Conservation (phyloP, 2,329 filamentous ascomycete genomes). For the Phoma sp. region DNA sequence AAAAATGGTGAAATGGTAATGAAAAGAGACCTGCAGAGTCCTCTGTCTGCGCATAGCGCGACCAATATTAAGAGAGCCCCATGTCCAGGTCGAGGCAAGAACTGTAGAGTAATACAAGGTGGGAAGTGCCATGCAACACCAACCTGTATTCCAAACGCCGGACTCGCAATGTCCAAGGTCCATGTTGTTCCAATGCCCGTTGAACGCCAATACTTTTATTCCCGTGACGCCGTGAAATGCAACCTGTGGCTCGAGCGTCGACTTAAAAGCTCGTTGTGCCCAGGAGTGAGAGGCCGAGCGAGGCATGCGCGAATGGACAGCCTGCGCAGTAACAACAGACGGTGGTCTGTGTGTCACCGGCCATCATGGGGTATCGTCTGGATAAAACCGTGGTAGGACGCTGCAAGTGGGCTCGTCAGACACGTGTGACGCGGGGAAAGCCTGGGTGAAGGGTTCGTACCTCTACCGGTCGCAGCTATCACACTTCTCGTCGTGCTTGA, state of each 20-base stretch:
- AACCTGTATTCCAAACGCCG: conserved; percentile 49
- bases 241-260: conserved; percentile 37
- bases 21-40: conserved; percentile 18
- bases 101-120: conserved; percentile 40
- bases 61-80: conserved; percentile 30
- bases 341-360: conserved; percentile 39
- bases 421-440: conserved; percentile 26
- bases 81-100: conserved; percentile 30
- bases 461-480: conserved; percentile 55
- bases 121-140: conserved; percentile 46
- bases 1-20: conserved; percentile 19
- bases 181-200: conserved; percentile 44
- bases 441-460: conserved; percentile 31
- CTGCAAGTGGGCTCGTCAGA: conserved; percentile 40
- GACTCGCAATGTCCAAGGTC: conserved; percentile 39
- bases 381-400: conserved; percentile 39
- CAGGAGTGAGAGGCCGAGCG: conserved; percentile 30
- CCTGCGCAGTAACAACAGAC: conserved; percentile 35
- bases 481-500: conserved; percentile 59
- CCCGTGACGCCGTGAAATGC: conserved; percentile 54
- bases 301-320: conserved; percentile 31
- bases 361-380: conserved; percentile 45
- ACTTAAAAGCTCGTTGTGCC: conserved; percentile 27
- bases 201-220: conserved; percentile 50
- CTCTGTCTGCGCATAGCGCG: conserved; percentile 25